Percentiles rank a stretch among this genome's conserved stretches.
phyloP scores from a whole-genome alignment of 352 stramenopile genomes.

The Thalassiosira mediterranea region DNA sequence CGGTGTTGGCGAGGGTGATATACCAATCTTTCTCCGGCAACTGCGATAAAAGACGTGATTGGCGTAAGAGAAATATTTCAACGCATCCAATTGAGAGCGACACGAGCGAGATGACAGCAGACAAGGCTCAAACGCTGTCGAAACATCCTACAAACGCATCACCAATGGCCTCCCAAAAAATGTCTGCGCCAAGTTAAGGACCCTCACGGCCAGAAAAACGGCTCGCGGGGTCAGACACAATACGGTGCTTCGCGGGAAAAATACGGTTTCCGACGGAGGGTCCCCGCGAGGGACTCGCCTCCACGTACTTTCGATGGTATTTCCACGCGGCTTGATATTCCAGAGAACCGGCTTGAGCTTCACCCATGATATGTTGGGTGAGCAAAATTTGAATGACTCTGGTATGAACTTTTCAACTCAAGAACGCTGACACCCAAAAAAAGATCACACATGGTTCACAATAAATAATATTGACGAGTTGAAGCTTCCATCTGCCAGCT shows the following conservation, averaged over 20 bases:
- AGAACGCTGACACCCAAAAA: neutral
- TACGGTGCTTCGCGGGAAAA: neutral
- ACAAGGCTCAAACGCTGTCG: no score
- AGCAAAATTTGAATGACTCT: conserved; percentile 1
- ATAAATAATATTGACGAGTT: no score
- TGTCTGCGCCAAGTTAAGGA: neutral
- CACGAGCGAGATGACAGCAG: no score
- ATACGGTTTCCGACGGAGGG: neutral
- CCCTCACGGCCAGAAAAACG: neutral
- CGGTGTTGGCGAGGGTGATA: neutral
- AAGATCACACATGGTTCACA: no score
- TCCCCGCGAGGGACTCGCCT: neutral
- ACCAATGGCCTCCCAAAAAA: neutral
- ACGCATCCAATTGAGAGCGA: no score
- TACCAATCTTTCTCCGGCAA: no score
- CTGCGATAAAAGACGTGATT: neutral
- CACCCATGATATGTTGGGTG: neutral
- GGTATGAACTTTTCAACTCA: neutral
- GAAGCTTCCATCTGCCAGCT: no score
- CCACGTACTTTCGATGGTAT: neutral
- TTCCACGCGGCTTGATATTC: neutral
- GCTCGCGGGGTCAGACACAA: neutral
- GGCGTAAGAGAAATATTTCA: no score
- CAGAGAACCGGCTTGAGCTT: neutral
- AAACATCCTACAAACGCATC: neutral